phyloP scores from a whole-genome alignment of 2,329 filamentous ascomycete species.

The Xylariaceae sp. region DNA sequence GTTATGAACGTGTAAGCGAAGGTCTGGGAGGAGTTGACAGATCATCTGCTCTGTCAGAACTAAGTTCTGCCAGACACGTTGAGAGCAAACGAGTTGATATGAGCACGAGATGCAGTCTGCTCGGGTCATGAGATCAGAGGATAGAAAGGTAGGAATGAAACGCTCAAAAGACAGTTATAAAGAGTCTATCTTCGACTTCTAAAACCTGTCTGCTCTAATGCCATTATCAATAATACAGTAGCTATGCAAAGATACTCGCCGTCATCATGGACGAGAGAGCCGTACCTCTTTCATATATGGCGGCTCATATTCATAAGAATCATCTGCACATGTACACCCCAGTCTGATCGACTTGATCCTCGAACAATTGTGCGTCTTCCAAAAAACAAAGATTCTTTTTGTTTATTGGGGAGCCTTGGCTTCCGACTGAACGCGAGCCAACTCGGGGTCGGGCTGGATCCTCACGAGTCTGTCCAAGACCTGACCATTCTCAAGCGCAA shows the following conservation, averaged over 20 bases:
- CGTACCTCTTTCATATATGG: neutral
- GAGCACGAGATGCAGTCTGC: neutral
- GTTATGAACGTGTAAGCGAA: neutral
- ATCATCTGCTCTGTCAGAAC: neutral
- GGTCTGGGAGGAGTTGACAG: neutral
- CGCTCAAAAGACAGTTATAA: neutral
- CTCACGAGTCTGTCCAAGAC: constrained; percentile 52
- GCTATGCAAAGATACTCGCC: neutral
- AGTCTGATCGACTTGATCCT: neutral
- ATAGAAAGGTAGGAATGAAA: neutral
- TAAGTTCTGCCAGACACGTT: no score
- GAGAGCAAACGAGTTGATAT: neutral
- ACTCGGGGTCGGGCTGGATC: constrained; percentile 28
- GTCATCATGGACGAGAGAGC: neutral
- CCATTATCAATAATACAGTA: neutral
- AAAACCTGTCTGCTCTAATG: neutral
- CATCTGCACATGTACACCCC: neutral
- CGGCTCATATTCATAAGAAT: neutral
- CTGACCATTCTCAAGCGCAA: constrained; percentile 54
- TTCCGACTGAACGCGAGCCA: constrained; percentile 11
- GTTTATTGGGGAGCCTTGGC: neutral
- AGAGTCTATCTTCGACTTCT: neutral
- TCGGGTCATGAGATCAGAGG: neutral
- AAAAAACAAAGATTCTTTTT: no score
- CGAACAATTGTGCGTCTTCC: neutral